A percentile compares a stretch with the other conserved stretches of the same genome.
Evolutionary conservation across 2,329 filamentous ascomycete genomes (phyloP).

Genomic region (Pseudocercospora ulei): DNA sequence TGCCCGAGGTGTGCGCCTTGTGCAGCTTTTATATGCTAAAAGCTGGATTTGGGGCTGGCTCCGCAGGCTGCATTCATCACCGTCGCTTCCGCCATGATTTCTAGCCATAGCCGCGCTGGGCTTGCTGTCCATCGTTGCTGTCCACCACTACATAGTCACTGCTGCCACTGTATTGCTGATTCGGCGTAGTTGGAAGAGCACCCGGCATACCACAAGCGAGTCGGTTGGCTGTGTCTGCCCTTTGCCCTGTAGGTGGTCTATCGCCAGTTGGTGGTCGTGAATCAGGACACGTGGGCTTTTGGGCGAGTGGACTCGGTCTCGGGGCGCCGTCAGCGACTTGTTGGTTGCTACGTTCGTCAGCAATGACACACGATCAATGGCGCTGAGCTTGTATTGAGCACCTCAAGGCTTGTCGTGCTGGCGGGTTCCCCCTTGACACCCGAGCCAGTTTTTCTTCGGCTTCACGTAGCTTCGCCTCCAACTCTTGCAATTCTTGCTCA

Average conservation of each 20-base stretch:
- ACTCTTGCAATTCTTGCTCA: conserved; percentile 69
- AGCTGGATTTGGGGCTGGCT: no score
- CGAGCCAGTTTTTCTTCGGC: conserved; percentile 64
- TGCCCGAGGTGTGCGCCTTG: neutral
- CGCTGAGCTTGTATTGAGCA: conserved; percentile 7
- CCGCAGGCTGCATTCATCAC: conserved; percentile 8
- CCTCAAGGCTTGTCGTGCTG: conserved; percentile 17
- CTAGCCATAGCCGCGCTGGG: conserved; percentile 23
- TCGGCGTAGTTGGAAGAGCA: conserved; percentile 21
- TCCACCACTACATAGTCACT: conserved; percentile 33
- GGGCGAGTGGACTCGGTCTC: conserved; percentile 23
- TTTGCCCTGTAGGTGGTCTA: conserved; percentile 20
- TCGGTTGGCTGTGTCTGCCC: conserved; percentile 20
- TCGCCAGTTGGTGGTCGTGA: conserved; percentile 24
- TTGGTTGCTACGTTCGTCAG: conserved; percentile 18
- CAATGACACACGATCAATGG: conserved; percentile 17
- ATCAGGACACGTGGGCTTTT: conserved; percentile 24
- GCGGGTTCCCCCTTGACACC: conserved; percentile 28
- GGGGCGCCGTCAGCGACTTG: conserved; percentile 19
- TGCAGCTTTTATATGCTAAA: neutral
- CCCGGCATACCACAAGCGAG: conserved; percentile 26
- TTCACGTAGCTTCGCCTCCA: conserved; percentile 73
- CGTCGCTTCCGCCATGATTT: conserved; percentile 3
- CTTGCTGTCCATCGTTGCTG: conserved; percentile 17
- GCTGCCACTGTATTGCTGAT: conserved; percentile 20